A percentile compares a stretch with the other conserved stretches of the same genome.
These are phyloP conservation scores for Xylaria polymorpha DNA, from an alignment of 2,329 filamentous ascomycete species.

Conservation along the genomic window DNA sequence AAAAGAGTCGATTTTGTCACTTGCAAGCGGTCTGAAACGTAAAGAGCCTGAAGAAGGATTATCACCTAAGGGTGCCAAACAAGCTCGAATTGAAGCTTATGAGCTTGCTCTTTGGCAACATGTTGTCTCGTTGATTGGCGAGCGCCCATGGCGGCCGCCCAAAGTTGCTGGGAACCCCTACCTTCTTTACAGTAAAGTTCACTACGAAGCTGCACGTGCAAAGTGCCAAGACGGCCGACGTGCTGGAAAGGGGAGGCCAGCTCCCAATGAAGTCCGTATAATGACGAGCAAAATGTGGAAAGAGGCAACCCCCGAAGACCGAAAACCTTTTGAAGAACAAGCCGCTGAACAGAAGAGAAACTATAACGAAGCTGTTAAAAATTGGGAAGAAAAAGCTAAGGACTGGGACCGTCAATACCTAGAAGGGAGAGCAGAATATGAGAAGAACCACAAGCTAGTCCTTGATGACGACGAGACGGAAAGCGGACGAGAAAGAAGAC, in stretches of 20 bases:
- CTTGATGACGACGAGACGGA: constrained; percentile 46
- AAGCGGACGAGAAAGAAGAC: constrained; percentile 47
- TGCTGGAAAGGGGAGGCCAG: constrained; percentile 71
- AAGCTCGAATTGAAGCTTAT: constrained; percentile 67
- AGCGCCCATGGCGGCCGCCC: constrained; percentile 76
- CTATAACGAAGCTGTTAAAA: constrained; percentile 68
- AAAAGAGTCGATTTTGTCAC: constrained; percentile 58
- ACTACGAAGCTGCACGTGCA: constrained; percentile 71
- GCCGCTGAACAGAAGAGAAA: constrained; percentile 76
- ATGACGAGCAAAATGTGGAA: constrained; percentile 94
- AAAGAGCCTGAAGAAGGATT: constrained; percentile 55
- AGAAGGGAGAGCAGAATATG: constrained; percentile 64
- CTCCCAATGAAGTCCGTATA: constrained; percentile 84
- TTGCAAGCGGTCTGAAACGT: constrained; percentile 61
- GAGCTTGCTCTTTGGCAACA: constrained; percentile 65
- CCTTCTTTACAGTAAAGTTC: constrained; percentile 84
- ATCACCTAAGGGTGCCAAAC: constrained; percentile 60
- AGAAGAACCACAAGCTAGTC: constrained; percentile 62
- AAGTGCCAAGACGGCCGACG: constrained; percentile 74
- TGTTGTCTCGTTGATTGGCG: constrained; percentile 72
- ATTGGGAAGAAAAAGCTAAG: constrained; percentile 70
- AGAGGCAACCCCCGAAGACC: constrained; percentile 75
- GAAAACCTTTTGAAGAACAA: constrained; percentile 80
- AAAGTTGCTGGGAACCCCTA: constrained; percentile 87
- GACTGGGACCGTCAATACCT: constrained; percentile 78